phyloP scores from a whole-genome alignment of 192 early-diverging fungal genomes.

The Linnemannia zychae region DNA sequence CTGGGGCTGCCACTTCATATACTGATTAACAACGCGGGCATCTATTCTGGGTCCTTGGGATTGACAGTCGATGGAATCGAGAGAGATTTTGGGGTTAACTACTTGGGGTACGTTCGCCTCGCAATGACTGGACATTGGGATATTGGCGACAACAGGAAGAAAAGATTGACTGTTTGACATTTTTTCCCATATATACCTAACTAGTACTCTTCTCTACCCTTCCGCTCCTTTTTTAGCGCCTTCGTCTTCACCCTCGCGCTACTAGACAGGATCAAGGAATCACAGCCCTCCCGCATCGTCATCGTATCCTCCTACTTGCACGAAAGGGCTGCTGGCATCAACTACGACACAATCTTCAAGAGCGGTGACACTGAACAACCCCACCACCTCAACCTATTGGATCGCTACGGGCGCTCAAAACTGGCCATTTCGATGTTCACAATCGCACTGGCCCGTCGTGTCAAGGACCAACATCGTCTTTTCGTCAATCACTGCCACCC shows the following conservation, averaged over 20 bases:
- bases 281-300: slow-evolving; percentile 55
- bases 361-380: slow-evolving; percentile 35
- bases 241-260: slow-evolving; percentile 47
- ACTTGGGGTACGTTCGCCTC: slow-evolving; percentile 47
- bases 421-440: slow-evolving; percentile 65
- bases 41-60: slow-evolving; percentile 1
- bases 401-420: slow-evolving; percentile 63
- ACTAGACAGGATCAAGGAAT: slow-evolving; percentile 37
- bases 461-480: slow-evolving; percentile 26
- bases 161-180: neutral
- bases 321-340: slow-evolving; percentile 25
- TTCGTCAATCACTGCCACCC: slow-evolving; percentile 38
- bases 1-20: slow-evolving; percentile 57
- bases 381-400: slow-evolving; percentile 9
- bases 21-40: slow-evolving; percentile 53
- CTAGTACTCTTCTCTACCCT: neutral
- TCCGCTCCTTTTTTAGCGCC: neutral
- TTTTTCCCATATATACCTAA: neutral
- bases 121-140: too few relatives aligned
- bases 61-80: slow-evolving; percentile 49
- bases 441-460: slow-evolving; percentile 49
- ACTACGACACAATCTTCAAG: slow-evolving; percentile 58
- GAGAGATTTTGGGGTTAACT: slow-evolving; percentile 56
- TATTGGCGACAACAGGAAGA: neutral
- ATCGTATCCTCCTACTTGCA: slow-evolving; percentile 5